phyloP scores from a whole-genome alignment of 2,329 filamentous ascomycete genomes.

The Ceratocystis huliohia region DNA sequence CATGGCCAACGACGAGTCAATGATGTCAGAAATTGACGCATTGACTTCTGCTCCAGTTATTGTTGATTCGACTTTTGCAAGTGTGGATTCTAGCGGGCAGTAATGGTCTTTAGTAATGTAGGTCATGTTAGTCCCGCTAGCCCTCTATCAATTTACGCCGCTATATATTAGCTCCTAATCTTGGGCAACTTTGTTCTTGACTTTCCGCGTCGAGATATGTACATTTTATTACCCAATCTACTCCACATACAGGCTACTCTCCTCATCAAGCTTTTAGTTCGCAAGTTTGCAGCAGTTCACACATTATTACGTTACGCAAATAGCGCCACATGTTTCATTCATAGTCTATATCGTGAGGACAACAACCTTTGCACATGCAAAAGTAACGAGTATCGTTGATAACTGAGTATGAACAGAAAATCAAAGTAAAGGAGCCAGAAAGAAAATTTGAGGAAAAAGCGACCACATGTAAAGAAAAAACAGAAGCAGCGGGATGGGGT shows the following conservation, averaged over 20 bases:
- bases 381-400: background rate
- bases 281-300: too few relatives aligned
- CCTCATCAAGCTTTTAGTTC: too few relatives aligned
- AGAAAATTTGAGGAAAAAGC: constrained; percentile 25
- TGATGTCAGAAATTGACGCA: constrained; percentile 45
- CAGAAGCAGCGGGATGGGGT: constrained; percentile 16
- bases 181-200: too few relatives aligned
- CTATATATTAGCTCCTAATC: too few relatives aligned
- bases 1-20: constrained; percentile 44
- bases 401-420: background rate
- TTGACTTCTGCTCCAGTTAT: constrained; percentile 18
- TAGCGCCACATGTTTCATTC: too few relatives aligned
- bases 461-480: constrained; percentile 11
- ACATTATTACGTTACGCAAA: too few relatives aligned
- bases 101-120: background rate
- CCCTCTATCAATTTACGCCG: background rate
- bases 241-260: too few relatives aligned
- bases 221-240: too few relatives aligned
- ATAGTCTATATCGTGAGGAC: background rate
- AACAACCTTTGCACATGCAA: background rate
- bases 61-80: constrained; percentile 3
- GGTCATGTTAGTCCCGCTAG: too few relatives aligned
- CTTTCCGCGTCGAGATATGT: too few relatives aligned
- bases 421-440: background rate
- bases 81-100: background rate